phyloP scores from a whole-genome alignment of 352 stramenopile genomes.

The Thraustochytrium sp. region DNA sequence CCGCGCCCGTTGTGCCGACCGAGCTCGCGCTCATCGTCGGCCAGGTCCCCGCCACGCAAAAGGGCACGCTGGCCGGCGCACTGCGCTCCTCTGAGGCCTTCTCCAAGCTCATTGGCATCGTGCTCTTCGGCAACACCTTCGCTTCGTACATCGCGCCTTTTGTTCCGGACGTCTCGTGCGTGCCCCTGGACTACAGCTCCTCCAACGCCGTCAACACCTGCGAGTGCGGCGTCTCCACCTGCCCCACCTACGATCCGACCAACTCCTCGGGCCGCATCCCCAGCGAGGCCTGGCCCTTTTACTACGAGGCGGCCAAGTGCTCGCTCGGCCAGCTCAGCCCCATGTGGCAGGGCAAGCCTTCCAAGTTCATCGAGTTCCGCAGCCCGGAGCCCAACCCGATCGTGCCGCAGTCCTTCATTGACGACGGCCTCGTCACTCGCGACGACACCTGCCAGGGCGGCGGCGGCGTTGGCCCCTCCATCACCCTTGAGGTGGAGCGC shows the following conservation, averaged over 20 bases:
- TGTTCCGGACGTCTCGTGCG: constrained; percentile 3
- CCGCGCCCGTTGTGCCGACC: constrained; percentile 23
- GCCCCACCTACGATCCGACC: constrained; percentile 3
- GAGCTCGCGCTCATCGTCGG: constrained; percentile 28
- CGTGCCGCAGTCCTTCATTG: constrained; percentile 2
- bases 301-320: constrained; percentile 35
- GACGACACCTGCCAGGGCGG: constrained; percentile 33
- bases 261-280: constrained; percentile 13
- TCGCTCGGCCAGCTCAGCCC: constrained; percentile 32
- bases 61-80: constrained; percentile 34
- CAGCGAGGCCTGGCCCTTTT: not conserved
- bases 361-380: not conserved
- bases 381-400: not conserved
- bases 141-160: constrained; percentile 38
- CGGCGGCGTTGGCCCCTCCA: not conserved
- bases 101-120: constrained; percentile 44
- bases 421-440: not conserved
- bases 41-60: constrained; percentile 24
- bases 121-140: constrained; percentile 39
- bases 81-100: constrained; percentile 41
- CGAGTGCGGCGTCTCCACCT: constrained; percentile 38
- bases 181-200: constrained; percentile 1
- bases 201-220: constrained; percentile 31
- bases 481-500: not conserved
- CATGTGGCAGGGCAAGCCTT: constrained; percentile 24